Evolutionary conservation across 2,329 filamentous ascomycete genomes (phyloP), one percentile per base, ranked within the genome.

Genomic region (Xylogone sp.): DNA sequence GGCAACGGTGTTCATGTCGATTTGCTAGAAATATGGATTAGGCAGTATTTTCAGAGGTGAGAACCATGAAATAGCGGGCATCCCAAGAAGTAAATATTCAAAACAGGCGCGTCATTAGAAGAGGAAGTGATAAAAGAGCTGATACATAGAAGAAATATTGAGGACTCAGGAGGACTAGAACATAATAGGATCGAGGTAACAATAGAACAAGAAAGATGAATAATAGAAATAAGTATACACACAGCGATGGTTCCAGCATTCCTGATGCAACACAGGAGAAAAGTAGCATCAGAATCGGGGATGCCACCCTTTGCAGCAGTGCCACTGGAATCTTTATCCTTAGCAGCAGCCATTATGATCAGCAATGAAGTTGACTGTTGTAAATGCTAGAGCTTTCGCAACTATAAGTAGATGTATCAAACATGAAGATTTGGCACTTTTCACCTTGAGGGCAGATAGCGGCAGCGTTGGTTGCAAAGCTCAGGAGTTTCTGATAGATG

Each of bases 241-340:
- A 65, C 61, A 10, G 49, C 31, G 16, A 64, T 44, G 6, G 45
- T 21, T 20, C 61, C 60, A 50, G 54, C 50, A 27, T 64, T 56
- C 9, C 56, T 55, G 31, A 65, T 51, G 42, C 61, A 63, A 5
- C 49, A 49, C 5, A 65, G 49, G 4, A 65, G 45, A 20, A 65
- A 64, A 1, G 57, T 50, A 21, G 59, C 45, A 20, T 64, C 61
- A 3, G 27, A 29, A 4, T 48, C 13, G 13, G 48, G 43, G 54
- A 64, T 60, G 16, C 48, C 51, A 13, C 34, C 34, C n/a, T 39
- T 39, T 39, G 5, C 34, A 18, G 48, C 24, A 27, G 16, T 16
- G 21, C 43, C 43, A 18, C 3, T 45, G 20, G 43, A 27, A 19
- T 34, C 45, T n/a, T 50, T 50, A 22, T 9, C 45, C 12, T 50